phyloP scores from a whole-genome alignment of 1,284 basidiomycete genomes.

The Microstroma glucosiphilum region DNA sequence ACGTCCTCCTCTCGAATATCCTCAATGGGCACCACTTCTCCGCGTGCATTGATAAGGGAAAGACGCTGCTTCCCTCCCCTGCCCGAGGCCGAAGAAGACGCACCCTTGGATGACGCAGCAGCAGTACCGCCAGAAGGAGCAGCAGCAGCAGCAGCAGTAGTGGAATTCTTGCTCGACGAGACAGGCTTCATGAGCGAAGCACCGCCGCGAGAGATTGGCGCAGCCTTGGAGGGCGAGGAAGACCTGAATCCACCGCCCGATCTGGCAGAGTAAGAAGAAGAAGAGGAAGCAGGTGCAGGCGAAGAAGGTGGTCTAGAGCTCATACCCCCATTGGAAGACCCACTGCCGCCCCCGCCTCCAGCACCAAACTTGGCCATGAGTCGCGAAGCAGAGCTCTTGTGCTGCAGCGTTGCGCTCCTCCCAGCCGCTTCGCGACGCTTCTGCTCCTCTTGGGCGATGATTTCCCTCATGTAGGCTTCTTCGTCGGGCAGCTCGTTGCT shows the following conservation, averaged over 20 bases:
- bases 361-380: not conserved
- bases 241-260: not conserved
- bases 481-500: conserved; percentile 8
- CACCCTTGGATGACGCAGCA: no score
- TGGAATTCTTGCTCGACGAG: not conserved
- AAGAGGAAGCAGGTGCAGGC: not conserved
- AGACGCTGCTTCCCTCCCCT: not conserved
- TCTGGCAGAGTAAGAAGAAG: not conserved
- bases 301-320: not conserved
- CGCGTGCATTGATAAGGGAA: not conserved
- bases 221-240: not conserved
- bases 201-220: not conserved
- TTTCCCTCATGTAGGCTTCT: conserved; percentile 6
- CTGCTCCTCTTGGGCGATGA: conserved; percentile 8
- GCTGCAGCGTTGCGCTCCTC: not conserved
- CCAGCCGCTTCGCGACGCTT: not conserved
- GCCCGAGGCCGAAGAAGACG: not conserved
- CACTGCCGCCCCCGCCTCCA: not conserved
- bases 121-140: not conserved
- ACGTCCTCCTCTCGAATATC: not conserved
- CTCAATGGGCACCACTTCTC: not conserved
- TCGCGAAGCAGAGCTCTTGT: not conserved
- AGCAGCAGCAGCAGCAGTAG: not conserved
- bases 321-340: not conserved
- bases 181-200: not conserved